Conservation (phyloP, 1,284 basidiomycete genomes). For the Cutaneotrichosporon cavernicola region DNA sequence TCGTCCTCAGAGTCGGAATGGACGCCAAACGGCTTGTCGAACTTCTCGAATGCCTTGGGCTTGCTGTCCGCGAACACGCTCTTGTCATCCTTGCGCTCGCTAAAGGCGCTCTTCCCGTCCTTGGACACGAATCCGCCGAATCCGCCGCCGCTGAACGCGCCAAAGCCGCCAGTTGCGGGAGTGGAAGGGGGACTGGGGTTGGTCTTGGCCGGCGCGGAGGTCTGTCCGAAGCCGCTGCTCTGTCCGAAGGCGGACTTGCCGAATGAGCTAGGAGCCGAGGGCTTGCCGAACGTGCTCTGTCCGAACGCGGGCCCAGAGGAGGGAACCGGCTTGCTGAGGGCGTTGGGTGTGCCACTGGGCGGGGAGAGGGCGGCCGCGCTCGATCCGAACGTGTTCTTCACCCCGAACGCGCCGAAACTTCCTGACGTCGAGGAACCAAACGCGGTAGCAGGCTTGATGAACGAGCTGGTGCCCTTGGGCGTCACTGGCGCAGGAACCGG, state of each 20-base stretch:
- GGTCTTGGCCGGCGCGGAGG: slow-evolving; percentile 3
- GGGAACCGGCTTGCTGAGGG: background rate
- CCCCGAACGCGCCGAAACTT: slow-evolving; percentile 35
- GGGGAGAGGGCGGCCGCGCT: background rate
- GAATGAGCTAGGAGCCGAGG: slow-evolving; percentile 23
- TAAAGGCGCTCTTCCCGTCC: slow-evolving; percentile 26
- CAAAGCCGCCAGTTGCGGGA: slow-evolving; percentile 43
- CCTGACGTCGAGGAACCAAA: slow-evolving; percentile 34
- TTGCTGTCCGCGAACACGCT: slow-evolving; percentile 24
- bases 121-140: slow-evolving; percentile 31
- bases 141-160: slow-evolving; percentile 34
- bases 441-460: slow-evolving; percentile 48
- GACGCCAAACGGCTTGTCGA: background rate
- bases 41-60: background rate
- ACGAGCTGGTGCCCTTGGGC: slow-evolving; percentile 28
- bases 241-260: slow-evolving; percentile 33
- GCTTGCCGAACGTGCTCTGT: slow-evolving; percentile 10
- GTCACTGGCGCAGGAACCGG: slow-evolving; percentile 24
- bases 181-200: background rate
- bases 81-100: slow-evolving; percentile 8
- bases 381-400: background rate
- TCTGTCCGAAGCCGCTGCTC: slow-evolving; percentile 21
- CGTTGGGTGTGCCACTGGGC: slow-evolving; percentile 1
- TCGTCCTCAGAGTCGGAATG: background rate
- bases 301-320: background rate